Evolutionary conservation across 2,329 filamentous ascomycete species (phyloP).

Genomic region (Botryotinia narcissicola): DNA sequence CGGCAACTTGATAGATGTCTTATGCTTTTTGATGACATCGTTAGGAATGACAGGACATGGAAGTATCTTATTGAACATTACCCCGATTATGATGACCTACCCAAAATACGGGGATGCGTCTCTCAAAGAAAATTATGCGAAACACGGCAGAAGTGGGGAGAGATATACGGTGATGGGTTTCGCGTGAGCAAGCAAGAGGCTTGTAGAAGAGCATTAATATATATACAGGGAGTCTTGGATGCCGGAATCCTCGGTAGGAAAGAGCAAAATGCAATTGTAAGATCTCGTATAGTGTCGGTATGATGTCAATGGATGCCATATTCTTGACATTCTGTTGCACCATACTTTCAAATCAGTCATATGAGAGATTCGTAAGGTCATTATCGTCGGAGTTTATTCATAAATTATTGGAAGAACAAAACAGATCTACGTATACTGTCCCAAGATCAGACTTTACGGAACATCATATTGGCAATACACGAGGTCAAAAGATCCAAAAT

Average conservation of each 20-base stretch:
- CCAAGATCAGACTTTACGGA: neutral
- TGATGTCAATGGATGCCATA: neutral
- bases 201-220: neutral
- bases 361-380: neutral
- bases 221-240: neutral
- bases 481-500: accelerated
- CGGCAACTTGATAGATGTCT: neutral
- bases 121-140: neutral
- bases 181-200: neutral
- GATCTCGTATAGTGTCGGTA: neutral
- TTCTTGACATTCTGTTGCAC: neutral
- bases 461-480: neutral
- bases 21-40: neutral
- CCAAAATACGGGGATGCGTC: neutral
- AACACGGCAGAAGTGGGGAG: neutral
- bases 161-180: neutral
- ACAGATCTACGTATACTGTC: too few relatives aligned
- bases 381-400: neutral
- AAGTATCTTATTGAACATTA: neutral
- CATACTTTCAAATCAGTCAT: neutral
- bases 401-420: neutral
- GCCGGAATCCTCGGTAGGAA: neutral
- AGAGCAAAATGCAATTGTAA: neutral
- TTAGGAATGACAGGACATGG: neutral
- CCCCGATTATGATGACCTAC: neutral